These are phyloP conservation scores for Psilocybe tampanensis DNA, from an alignment of 768 basidiomycete species.

Conservation along the genomic window DNA sequence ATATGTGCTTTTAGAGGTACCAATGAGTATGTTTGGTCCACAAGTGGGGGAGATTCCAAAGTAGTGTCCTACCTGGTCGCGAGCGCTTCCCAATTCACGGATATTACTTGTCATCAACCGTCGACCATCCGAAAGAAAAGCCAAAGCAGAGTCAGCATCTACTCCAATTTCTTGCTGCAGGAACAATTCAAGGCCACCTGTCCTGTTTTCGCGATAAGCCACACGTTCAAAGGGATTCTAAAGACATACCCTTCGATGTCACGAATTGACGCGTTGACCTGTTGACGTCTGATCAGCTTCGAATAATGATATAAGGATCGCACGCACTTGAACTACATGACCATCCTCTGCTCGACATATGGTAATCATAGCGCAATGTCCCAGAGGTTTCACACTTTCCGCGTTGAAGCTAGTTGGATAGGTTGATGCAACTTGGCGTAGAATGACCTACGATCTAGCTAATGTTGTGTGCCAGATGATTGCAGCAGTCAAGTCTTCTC, in stretches of 20 bases:
- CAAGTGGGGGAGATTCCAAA: neutral
- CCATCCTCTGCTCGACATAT: constrained; percentile 70
- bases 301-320: neutral
- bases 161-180: constrained; percentile 73
- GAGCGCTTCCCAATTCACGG: constrained; percentile 72
- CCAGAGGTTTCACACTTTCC: constrained; percentile 8
- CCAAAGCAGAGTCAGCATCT: constrained; percentile 68
- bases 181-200: constrained; percentile 70
- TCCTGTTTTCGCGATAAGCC: constrained; percentile 37
- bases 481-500: constrained; percentile 5
- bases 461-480: neutral
- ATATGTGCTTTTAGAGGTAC: constrained; percentile 53
- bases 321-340: constrained; percentile 56
- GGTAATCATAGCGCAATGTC: constrained; percentile 48
- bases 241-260: constrained; percentile 72
- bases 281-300: neutral
- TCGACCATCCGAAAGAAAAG: constrained; percentile 80
- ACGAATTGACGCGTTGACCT: constrained; percentile 68
- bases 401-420: constrained; percentile 2
- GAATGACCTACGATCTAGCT: neutral
- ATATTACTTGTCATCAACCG: constrained; percentile 72
- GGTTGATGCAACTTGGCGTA: constrained; percentile 3
- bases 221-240: neutral
- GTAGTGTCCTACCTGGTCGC: constrained; percentile 63
- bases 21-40: neutral